Evolutionary conservation across 257 asterid genomes (phyloP).

Genomic region (Mentha longifolia): DNA sequence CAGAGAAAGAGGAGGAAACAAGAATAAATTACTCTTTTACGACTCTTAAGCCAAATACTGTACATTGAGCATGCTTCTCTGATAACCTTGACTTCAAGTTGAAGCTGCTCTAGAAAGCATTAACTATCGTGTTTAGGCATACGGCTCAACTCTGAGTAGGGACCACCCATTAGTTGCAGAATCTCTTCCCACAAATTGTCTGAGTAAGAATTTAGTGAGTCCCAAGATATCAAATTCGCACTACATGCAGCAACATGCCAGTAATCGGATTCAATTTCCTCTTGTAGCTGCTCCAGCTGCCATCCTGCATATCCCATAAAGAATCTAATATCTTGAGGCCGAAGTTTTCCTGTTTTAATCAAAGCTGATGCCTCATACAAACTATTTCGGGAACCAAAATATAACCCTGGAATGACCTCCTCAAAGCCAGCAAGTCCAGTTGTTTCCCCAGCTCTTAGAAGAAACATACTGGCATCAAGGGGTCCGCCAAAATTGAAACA

Average conservation of each 20-base stretch:
- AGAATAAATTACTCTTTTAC: constrained; percentile 27
- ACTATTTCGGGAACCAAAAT: constrained; percentile 81
- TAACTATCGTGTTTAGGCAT: constrained; percentile 88
- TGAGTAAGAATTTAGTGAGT: constrained; percentile 53
- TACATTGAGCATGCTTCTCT: constrained; percentile 36
- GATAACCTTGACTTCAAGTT: constrained; percentile 27
- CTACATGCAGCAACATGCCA: constrained; percentile 96
- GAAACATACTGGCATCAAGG: constrained; percentile 87
- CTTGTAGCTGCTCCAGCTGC: constrained; percentile 84
- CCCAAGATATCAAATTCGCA: constrained; percentile 63
- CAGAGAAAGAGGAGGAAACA: background rate
- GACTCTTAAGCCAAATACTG: constrained; percentile 35
- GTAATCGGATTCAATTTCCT: constrained; percentile 76
- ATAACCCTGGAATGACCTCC: constrained; percentile 76
- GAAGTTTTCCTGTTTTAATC: constrained; percentile 66
- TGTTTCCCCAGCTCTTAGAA: constrained; percentile 62
- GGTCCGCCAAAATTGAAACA: constrained; percentile 95
- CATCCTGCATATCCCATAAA: constrained; percentile 94
- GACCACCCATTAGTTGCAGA: constrained; percentile 95
- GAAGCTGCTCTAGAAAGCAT: constrained; percentile 36
- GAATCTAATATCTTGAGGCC: constrained; percentile 83
- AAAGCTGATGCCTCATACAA: constrained; percentile 76
- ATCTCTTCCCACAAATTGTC: constrained; percentile 88
- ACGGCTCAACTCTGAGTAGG: constrained; percentile 89
- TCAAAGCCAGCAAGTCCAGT: constrained; percentile 58